phyloP scores from a whole-genome alignment of 805 yeast genomes.

The Saccharomycopsis guyanensis region DNA sequence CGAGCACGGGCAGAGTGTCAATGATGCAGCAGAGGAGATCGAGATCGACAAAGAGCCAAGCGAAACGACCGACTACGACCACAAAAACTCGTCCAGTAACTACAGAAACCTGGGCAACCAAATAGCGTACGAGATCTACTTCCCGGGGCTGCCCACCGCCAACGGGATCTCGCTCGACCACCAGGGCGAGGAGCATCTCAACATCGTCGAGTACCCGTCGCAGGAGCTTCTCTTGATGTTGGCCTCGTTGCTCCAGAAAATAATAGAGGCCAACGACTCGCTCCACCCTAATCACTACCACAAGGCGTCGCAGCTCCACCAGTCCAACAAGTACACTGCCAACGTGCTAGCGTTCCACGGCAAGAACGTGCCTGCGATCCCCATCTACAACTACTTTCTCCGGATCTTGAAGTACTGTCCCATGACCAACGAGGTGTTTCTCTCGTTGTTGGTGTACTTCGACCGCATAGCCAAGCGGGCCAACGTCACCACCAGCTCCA shows the following conservation, averaged over 20 bases:
- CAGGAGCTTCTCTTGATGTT: conserved; percentile 78
- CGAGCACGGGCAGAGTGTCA: not conserved
- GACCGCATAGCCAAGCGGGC: conserved; percentile 88
- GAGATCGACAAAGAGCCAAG: not conserved
- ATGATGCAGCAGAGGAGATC: not conserved
- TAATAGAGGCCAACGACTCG: conserved; percentile 83
- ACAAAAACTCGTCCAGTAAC: not conserved
- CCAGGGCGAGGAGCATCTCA: conserved; percentile 43
- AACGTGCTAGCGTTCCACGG: conserved; percentile 90
- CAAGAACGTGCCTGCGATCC: conserved; percentile 91
- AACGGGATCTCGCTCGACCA: conserved; percentile 22
- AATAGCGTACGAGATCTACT: conserved; percentile 14
- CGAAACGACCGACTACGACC: not conserved
- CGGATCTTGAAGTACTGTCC: conserved; percentile 96
- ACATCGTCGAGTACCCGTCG: conserved; percentile 78
- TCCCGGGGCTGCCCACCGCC: conserved; percentile 14
- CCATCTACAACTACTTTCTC: conserved; percentile 79
- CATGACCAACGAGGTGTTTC: conserved; percentile 93
- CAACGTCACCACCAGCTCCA: conserved; percentile 29
- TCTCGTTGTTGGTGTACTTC: conserved; percentile 84
- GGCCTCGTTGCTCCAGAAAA: conserved; percentile 74
- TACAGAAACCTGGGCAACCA: not conserved
- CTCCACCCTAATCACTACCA: conserved; percentile 63
- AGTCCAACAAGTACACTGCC: conserved; percentile 44
- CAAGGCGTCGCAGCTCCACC: conserved; percentile 26